Percentiles rank a stretch among this genome's conserved stretches.
phyloP scores from a whole-genome alignment of 2,329 filamentous ascomycete genomes.

The Curvularia verruculosa region DNA sequence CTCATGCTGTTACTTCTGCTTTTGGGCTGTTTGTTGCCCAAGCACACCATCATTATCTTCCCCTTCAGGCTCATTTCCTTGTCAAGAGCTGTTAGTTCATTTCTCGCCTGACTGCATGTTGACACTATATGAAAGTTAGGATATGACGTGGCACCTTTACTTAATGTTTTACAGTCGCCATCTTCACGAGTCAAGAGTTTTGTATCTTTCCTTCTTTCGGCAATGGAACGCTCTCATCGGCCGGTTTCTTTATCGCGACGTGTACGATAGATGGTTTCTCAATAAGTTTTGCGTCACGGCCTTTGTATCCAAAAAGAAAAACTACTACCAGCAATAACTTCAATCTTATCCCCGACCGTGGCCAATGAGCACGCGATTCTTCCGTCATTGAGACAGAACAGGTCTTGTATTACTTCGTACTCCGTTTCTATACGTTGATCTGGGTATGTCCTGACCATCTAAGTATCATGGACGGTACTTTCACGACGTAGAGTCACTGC shows the following conservation, averaged over 20 bases:
- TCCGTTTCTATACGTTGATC: conserved; percentile 35
- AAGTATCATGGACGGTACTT: conserved; percentile 23
- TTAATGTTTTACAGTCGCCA: conserved; percentile 48
- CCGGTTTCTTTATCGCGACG: conserved; percentile 23
- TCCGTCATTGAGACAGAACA: conserved; percentile 18
- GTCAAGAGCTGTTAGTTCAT: conserved; percentile 25
- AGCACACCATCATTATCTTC: conserved; percentile 24
- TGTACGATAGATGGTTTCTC: conserved; percentile 46
- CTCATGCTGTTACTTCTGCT: conserved; percentile 17
- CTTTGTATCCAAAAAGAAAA: conserved; percentile 50
- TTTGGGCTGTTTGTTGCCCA: conserved; percentile 16
- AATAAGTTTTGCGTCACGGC: conserved; percentile 38
- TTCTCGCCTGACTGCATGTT: conserved; percentile 34
- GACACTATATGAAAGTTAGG: conserved; percentile 39
- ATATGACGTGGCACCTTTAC: conserved; percentile 40
- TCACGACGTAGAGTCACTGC: conserved; percentile 34
- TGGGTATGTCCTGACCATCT: conserved; percentile 32
- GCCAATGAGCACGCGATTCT: conserved; percentile 25
- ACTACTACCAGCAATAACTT: conserved; percentile 42
- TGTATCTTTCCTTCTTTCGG: conserved; percentile 12
- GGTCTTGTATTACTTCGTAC: conserved; percentile 33
- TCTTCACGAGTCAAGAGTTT: conserved; percentile 40
- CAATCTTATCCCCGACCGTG: conserved; percentile 34
- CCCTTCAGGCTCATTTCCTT: conserved; percentile 22
- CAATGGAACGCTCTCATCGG: conserved; percentile 12